phyloP scores from a whole-genome alignment of 495 filamentous ascomycete species.

The Neurospora sp. region DNA sequence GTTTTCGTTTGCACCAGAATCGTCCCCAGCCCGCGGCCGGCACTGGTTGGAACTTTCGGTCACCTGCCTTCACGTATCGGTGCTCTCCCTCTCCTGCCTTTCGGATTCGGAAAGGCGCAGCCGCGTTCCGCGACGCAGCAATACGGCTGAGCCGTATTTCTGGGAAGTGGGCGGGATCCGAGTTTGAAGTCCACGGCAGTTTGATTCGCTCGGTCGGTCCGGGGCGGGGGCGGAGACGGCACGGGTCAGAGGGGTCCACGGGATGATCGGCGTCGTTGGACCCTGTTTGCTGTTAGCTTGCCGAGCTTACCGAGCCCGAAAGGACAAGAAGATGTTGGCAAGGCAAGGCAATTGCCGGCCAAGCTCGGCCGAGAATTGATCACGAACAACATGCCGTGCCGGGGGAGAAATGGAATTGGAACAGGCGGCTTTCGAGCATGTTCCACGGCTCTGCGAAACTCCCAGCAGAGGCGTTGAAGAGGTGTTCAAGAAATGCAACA shows the following conservation, averaged over 20 bases:
- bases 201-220: background rate
- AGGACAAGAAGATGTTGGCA: background rate
- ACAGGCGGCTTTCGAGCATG: background rate
- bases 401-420: background rate
- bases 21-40: too few species aligned
- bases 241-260: background rate
- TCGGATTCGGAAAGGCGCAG: background rate
- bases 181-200: too few species aligned
- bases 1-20: background rate
- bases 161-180: background rate
- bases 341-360: background rate
- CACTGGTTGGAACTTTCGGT: background rate
- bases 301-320: background rate
- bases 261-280: background rate
- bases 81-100: background rate
- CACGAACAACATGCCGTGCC: background rate
- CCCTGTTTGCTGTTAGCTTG: background rate
- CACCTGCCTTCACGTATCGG: background rate
- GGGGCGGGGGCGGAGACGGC: background rate
- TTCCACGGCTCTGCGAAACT: background rate
- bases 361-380: background rate
- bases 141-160: background rate
- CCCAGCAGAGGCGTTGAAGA: too few species aligned
- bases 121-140: background rate
- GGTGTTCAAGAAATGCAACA: background rate